Percentiles rank a stretch among this genome's conserved stretches.
Evolutionary conservation across 352 stramenopile species (phyloP).

Genomic region (Elongisporangium anandrum): DNA sequence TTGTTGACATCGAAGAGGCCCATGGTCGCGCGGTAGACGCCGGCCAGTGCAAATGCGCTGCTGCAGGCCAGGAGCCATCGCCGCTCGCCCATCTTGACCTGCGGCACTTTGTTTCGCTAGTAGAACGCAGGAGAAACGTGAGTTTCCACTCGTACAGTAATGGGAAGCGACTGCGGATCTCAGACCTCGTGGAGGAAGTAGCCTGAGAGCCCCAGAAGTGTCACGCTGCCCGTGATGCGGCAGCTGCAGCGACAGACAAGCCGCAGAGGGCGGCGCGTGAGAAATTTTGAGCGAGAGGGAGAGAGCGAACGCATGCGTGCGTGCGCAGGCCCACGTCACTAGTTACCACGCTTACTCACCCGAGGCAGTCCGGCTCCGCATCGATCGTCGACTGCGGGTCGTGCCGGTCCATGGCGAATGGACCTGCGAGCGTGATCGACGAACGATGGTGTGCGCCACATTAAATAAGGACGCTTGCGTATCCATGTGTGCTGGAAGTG

Average conservation of each 20-base stretch:
- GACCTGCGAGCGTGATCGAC: not conserved
- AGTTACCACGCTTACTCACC: constrained; percentile 15
- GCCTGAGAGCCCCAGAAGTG: constrained; percentile 41
- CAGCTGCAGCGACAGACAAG: constrained; percentile 25
- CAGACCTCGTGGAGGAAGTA: constrained; percentile 58
- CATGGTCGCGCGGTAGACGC: constrained; percentile 48
- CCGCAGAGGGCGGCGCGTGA: not conserved
- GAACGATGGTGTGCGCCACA: not conserved
- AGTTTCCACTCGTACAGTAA: not conserved
- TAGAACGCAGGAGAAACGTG: not conserved
- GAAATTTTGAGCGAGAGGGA: not conserved
- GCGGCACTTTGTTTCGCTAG: constrained; percentile 38
- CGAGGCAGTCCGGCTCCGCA: constrained; percentile 11
- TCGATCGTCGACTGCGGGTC: not conserved
- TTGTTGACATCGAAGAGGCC: constrained; percentile 22
- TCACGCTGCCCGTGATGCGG: constrained; percentile 45
- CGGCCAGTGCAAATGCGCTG: constrained; percentile 37
- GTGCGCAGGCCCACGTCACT: not conserved
- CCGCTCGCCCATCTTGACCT: constrained; percentile 36
- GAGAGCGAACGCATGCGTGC: not conserved
- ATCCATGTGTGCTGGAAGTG: too few species aligned
- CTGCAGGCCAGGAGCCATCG: constrained; percentile 55
- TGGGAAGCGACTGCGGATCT: not conserved
- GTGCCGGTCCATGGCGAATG: not conserved
- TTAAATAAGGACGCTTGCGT: not conserved